A percentile compares a stretch with the other conserved stretches of the same genome.
Evolutionary conservation across 805 yeast species (phyloP).

Genomic region (Metschnikowia colocasiae): DNA sequence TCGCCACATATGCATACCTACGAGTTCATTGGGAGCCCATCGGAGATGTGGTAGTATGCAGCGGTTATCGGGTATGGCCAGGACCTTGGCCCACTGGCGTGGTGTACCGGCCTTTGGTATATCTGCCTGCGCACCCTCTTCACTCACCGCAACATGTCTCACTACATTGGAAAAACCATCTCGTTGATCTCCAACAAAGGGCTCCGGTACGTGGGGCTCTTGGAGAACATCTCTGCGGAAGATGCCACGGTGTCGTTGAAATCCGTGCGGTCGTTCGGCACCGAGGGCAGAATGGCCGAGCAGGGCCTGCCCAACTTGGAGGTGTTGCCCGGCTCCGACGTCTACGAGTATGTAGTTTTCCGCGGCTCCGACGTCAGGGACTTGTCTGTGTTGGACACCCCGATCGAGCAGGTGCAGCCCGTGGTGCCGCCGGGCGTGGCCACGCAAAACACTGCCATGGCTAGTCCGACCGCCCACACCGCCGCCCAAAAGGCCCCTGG

Average conservation of each 20-base stretch:
- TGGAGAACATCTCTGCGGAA: slow-evolving; percentile 84
- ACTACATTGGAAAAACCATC: slow-evolving; percentile 87
- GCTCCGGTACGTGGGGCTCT: slow-evolving; percentile 83
- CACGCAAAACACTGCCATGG: too few relatives aligned
- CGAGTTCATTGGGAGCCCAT: too few relatives aligned
- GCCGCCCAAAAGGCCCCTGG: slow-evolving; percentile 24
- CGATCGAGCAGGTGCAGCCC: slow-evolving; percentile 61
- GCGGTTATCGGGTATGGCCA: too few relatives aligned
- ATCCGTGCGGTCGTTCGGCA: slow-evolving; percentile 79
- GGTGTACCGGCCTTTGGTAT: too few relatives aligned
- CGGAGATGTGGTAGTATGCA: too few relatives aligned
- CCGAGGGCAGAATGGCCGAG: slow-evolving; percentile 76
- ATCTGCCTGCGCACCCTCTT: neutral
- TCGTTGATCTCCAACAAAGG: slow-evolving; percentile 75
- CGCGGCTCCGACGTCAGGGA: slow-evolving; percentile 92
- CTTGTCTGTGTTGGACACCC: slow-evolving; percentile 74
- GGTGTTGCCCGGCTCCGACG: slow-evolving; percentile 64
- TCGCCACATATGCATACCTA: too few relatives aligned
- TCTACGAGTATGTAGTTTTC: slow-evolving; percentile 75
- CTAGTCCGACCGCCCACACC: slow-evolving; percentile 5
- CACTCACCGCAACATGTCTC: slow-evolving; percentile 57
- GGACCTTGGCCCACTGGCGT: too few relatives aligned
- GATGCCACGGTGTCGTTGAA: slow-evolving; percentile 83
- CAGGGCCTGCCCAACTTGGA: slow-evolving; percentile 61
- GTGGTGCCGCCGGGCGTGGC: slow-evolving; percentile 19